Percentiles rank a stretch among this genome's conserved stretches.
Evolutionary conservation across 306 rosid genomes (phyloP).

Genomic region (Cercis canadensis): DNA sequence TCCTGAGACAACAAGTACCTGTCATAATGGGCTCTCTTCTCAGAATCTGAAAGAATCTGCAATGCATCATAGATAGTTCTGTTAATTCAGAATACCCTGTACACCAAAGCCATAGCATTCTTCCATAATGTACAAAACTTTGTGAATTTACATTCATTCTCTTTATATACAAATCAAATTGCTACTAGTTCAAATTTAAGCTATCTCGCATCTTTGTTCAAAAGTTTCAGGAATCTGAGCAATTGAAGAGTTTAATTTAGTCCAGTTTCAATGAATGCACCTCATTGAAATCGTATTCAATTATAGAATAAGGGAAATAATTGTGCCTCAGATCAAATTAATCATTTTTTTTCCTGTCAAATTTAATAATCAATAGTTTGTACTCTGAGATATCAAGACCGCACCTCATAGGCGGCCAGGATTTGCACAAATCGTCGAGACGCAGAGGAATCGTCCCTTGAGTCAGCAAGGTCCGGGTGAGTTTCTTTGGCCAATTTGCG

Average conservation of each 20-base stretch:
- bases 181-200: constrained; percentile 12
- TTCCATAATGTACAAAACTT: constrained; percentile 13
- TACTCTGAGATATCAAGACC: background rate
- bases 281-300: background rate
- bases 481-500: constrained; percentile 93
- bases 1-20: constrained; percentile 70
- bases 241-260: background rate
- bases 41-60: constrained; percentile 96
- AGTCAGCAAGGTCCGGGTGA: constrained; percentile 89
- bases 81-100: constrained; percentile 46
- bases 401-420: constrained; percentile 94
- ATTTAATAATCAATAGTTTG: background rate
- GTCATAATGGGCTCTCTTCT: constrained; percentile 81
- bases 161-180: background rate
- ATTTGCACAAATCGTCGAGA: constrained; percentile 81
- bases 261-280: background rate
- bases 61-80: constrained; percentile 51
- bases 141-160: constrained; percentile 9
- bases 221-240: background rate
- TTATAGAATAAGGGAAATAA: background rate
- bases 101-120: constrained; percentile 33
- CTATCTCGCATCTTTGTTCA: background rate
- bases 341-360: background rate
- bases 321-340: background rate
- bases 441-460: constrained; percentile 60